A percentile compares a stretch with the other conserved stretches of the same genome.
Conservation (phyloP, 1,284 basidiomycete genomes). For the Cryptococcus depauperatus region DNA sequence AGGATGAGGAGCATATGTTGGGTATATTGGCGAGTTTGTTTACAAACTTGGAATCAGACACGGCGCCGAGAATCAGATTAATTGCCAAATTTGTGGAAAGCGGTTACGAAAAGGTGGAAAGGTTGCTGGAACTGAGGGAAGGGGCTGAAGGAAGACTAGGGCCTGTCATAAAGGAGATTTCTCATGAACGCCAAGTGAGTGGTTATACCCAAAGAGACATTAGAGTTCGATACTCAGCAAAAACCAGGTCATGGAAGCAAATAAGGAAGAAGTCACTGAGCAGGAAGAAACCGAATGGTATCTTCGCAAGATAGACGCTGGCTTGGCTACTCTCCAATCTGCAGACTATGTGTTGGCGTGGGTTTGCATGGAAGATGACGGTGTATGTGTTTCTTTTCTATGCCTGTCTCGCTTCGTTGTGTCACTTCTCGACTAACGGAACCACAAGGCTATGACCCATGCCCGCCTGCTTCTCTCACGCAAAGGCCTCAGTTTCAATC, state of each 20-base stretch:
- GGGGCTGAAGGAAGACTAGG: slow-evolving; percentile 55
- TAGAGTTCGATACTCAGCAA: too few relatives aligned
- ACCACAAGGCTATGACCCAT: slow-evolving; percentile 55
- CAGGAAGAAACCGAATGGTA: slow-evolving; percentile 74
- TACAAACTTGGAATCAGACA: slow-evolving; percentile 80
- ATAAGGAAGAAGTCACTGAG: slow-evolving; percentile 54
- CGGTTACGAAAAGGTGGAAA: slow-evolving; percentile 86
- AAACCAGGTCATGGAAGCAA: slow-evolving; percentile 54
- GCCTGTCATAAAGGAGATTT: slow-evolving; percentile 57
- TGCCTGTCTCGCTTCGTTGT: too few relatives aligned
- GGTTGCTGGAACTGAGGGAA: slow-evolving; percentile 79
- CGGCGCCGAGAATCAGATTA: slow-evolving; percentile 68
- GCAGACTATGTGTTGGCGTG: slow-evolving; percentile 90
- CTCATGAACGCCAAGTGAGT: slow-evolving; percentile 58
- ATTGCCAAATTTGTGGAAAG: slow-evolving; percentile 88
- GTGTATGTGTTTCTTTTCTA: slow-evolving; percentile 55
- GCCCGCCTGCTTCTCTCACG: slow-evolving; percentile 64
- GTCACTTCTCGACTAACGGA: too few relatives aligned
- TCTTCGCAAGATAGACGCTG: slow-evolving; percentile 71
- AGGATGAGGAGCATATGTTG: slow-evolving; percentile 79
- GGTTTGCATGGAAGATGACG: slow-evolving; percentile 97
- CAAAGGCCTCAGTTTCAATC: slow-evolving; percentile 47
- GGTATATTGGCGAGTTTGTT: slow-evolving; percentile 82
- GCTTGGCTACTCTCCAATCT: slow-evolving; percentile 79
- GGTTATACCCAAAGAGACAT: too few relatives aligned